Base-by-base conservation (phyloP, 148 eudicot genomes). In the Cornus florida region DNA sequence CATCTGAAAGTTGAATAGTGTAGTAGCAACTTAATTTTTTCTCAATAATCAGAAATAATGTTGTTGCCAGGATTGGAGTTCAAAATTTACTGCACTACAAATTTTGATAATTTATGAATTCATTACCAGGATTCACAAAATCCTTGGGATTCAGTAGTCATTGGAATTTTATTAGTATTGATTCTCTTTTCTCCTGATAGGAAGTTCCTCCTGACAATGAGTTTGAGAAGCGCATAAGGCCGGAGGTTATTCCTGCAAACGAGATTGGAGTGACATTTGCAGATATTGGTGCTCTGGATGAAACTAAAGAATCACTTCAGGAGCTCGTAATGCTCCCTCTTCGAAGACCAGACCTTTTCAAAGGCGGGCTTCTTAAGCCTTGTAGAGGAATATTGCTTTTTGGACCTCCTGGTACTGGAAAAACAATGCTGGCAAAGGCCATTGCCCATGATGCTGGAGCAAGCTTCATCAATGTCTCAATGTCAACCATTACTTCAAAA, bases 381-480 rank as follows among this genome's bases (percentile, higher is more conserved):
- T 93, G 94, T 76, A 77, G 94, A 70, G 97, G 97, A 28, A 91
- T 93, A 64, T 78, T 93, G 69, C 87, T 93, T 23, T 93, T 93
- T 75, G 94, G 97, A 6, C 97, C 97, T 79, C 97, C 97, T 0
- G 97, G 97, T 24, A 93, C 97, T 0, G 97, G 97, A 22, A 93
- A 93, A 67, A 93, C 97, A 14, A 90, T 93, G 97, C 82, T 93
- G 75, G 97, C 97, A 23, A 93, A 93, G 83, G 97, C 97, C 24
- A 93, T 93, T 41, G 95, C 97, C 71, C 90, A 89, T 79, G 97
- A 93, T 80, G 97, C 97, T 17, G 97, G 97, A 16, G 95, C 94
- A 16, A 93, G 92, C 84, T 91, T 93, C 78, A 91, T 93, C 72
- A 93, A 93, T 80, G 93, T 90, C 46, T 90, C 97, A 3, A 91